Evolutionary conservation across 768 basidiomycete species (phyloP).

Genomic region (Gyrodon lividus): DNA sequence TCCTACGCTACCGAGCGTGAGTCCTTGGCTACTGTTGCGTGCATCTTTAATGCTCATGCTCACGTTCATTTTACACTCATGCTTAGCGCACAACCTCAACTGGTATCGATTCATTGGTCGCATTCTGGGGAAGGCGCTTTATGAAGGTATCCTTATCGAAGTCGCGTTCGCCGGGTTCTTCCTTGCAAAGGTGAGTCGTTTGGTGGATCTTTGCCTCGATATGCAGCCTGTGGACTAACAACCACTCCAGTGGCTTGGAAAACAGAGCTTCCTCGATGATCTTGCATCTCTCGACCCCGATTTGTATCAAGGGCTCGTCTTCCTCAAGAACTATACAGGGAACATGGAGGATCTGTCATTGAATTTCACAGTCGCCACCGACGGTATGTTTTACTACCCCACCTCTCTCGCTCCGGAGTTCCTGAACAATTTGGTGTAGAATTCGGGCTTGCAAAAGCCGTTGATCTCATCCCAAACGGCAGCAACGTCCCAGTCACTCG

Average conservation of each 20-base stretch:
- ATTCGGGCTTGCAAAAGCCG: slow-evolving; percentile 71
- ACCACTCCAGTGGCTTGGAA: slow-evolving; percentile 77
- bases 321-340: slow-evolving; percentile 88
- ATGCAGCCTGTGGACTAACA: neutral
- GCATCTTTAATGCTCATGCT: neutral
- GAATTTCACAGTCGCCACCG: slow-evolving; percentile 84
- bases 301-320: slow-evolving; percentile 87
- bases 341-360: slow-evolving; percentile 86
- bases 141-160: slow-evolving; percentile 93
- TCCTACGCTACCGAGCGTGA: slow-evolving; percentile 84
- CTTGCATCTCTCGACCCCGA: slow-evolving; percentile 89
- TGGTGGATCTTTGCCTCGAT: neutral
- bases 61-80: neutral
- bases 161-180: slow-evolving; percentile 97
- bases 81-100: slow-evolving; percentile 71
- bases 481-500: slow-evolving; percentile 81
- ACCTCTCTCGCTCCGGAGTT: neutral
- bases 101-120: slow-evolving; percentile 96
- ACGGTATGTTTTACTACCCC: slow-evolving; percentile 53
- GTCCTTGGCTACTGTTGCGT: slow-evolving; percentile 20
- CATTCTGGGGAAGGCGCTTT: slow-evolving; percentile 93
- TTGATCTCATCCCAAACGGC: slow-evolving; percentile 82
- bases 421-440: slow-evolving; percentile 43
- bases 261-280: slow-evolving; percentile 91
- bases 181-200: slow-evolving; percentile 65